phyloP scores from a whole-genome alignment of 164 flowering plant genomes.

The Houttuynia cordata region DNA sequence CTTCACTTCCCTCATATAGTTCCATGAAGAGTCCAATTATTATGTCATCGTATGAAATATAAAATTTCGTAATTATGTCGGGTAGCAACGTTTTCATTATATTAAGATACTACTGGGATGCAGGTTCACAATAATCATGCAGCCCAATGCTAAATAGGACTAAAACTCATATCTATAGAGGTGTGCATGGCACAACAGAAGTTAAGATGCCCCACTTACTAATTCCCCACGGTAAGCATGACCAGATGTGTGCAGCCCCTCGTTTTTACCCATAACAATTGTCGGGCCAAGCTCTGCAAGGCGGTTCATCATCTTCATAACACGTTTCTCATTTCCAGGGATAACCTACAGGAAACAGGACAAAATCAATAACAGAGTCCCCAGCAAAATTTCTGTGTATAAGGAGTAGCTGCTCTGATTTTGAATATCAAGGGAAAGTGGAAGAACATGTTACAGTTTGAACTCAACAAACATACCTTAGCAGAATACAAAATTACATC shows the following conservation, averaged over 20 bases:
- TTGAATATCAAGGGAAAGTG: neutral
- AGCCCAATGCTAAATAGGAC: too few species aligned
- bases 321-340: conserved; percentile 94
- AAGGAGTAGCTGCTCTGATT: neutral
- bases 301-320: conserved; percentile 95
- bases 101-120: neutral
- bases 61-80: too few species aligned
- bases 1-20: too few species aligned
- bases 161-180: too few species aligned
- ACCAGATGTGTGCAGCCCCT: conserved; percentile 87
- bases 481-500: conserved; percentile 93
- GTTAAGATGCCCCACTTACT: conserved; percentile 25
- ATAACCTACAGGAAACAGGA: conserved; percentile 42
- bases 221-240: conserved; percentile 91
- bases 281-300: conserved; percentile 86
- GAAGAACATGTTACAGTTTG: neutral
- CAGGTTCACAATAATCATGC: neutral
- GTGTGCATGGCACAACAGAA: neutral
- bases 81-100: too few species aligned
- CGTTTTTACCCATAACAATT: conserved; percentile 88
- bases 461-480: conserved; percentile 45
- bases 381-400: neutral
- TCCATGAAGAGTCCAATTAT: neutral
- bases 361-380: neutral
- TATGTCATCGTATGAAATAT: too few species aligned